Evolutionary conservation across 208 protist species (phyloP), one percentile per base, ranked within the genome.

Genomic region (Crithidia brevicula): DNA sequence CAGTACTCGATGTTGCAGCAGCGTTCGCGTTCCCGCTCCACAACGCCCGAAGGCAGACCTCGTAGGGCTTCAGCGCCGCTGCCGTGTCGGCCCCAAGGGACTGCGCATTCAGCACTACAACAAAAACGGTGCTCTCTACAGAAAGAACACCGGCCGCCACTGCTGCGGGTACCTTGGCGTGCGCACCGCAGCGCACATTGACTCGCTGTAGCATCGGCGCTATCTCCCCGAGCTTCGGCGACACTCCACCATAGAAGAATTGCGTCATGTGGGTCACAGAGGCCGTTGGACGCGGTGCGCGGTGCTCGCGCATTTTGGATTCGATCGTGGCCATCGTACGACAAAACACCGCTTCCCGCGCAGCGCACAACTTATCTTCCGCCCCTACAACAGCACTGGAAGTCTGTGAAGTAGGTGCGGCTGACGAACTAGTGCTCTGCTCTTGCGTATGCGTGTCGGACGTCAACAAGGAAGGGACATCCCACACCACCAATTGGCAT

Each of bases 241-340:
- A 67, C 7, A 73, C 54, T 11, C 40, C 66, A 18, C 73, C 73
- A 47, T 79, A 79, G 50, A 59, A 79, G 46, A 70, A 63, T 22
- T 79, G 73, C 1, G 69, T 69, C 52, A 69, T 75, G 61, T 69
- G 54, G 9, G 69, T 69, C 23, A 51, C 61, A 8, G 53, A 51
- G 9, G 22, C 42, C 15, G 11, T 36, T 5, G 40, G 61, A 1
- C 54, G 60, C 18, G 61, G 30, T 7, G 43, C 23, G 16, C 69
- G 69, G 22, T 38, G 51, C 36, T 33, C 53, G 5, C 28, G 16
- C 53, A 75, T 58, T 7, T 40, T 30, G 3, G 31, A 23, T 28
- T 56, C 69, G 2, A 69, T 60, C 11, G 25, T 22, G 20, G 38
- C 43, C 30, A 75, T 30, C 6, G 31, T 58, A 18, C 1, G 3